Evolutionary conservation across 192 early-diverging fungal genomes (phyloP).

Genomic region (Fimicolochytrium jonesii): DNA sequence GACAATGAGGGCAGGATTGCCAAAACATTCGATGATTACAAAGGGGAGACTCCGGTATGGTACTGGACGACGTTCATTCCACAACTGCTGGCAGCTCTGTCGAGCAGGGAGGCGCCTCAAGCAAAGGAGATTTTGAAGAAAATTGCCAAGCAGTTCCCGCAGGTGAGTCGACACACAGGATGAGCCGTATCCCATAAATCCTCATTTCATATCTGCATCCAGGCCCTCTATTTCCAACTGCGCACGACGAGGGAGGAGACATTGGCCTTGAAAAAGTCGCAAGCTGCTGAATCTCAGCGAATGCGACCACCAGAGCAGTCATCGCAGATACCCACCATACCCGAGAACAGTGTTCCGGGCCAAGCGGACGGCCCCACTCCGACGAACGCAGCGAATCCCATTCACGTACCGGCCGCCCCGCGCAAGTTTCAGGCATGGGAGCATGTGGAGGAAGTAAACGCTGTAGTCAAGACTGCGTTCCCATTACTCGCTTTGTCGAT

Average conservation of each 20-base stretch:
- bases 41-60: constrained; percentile 88
- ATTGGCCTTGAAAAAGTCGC: constrained; percentile 56
- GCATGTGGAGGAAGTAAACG: constrained; percentile 91
- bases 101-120: constrained; percentile 70
- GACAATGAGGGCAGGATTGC: constrained; percentile 71
- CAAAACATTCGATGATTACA: constrained; percentile 81
- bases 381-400: not conserved
- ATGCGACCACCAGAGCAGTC: not conserved
- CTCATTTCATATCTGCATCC: constrained; percentile 22
- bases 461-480: constrained; percentile 88
- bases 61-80: constrained; percentile 99
- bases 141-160: constrained; percentile 92
- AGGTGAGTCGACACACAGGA: constrained; percentile 46
- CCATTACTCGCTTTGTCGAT: constrained; percentile 91
- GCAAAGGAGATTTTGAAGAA: constrained; percentile 80
- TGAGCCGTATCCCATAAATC: not conserved
- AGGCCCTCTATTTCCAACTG: constrained; percentile 93
- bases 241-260: constrained; percentile 90
- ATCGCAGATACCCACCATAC: not conserved
- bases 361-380: not conserved
- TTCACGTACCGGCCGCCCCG: not conserved
- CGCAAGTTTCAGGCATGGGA: constrained; percentile 60
- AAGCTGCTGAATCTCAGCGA: constrained; percentile 1
- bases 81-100: constrained; percentile 78
- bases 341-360: not conserved